Evolutionary conservation across 1,284 basidiomycete species (phyloP).

Genomic region (Pseudozyma hubeiensis): DNA sequence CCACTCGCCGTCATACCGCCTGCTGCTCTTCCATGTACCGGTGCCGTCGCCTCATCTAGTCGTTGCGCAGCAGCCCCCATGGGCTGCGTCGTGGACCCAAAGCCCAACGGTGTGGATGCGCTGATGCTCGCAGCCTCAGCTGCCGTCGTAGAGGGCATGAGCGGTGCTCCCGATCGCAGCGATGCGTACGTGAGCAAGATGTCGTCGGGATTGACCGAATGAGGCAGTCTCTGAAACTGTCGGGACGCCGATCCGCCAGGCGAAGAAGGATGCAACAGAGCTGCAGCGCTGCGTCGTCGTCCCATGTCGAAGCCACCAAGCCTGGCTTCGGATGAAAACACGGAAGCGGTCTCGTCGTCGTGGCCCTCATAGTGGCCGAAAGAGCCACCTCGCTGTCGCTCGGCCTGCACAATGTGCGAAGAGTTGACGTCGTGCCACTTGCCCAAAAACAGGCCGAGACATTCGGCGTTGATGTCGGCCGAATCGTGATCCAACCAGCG

Average conservation of each 20-base stretch:
- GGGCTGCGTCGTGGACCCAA: conserved; percentile 23
- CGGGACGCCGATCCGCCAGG: conserved; percentile 30
- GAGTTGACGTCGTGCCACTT: conserved; percentile 52
- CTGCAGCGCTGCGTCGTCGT: conserved; percentile 31
- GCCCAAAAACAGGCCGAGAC: conserved; percentile 70
- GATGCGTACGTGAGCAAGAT: conserved; percentile 52
- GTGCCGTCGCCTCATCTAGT: conserved; percentile 19
- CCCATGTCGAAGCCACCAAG: conserved; percentile 35
- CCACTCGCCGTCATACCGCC: conserved; percentile 32
- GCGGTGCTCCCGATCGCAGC: conserved; percentile 47
- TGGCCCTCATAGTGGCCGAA: conserved; percentile 12
- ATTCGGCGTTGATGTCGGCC: conserved; percentile 78
- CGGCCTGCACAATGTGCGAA: conserved; percentile 40
- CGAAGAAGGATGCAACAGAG: conserved; percentile 31
- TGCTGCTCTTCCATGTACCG: background rate
- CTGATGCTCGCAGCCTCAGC: conserved; percentile 12
- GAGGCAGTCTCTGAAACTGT: conserved; percentile 36
- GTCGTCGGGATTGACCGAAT: conserved; percentile 47
- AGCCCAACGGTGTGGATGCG: conserved; percentile 15
- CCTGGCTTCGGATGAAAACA: conserved; percentile 35
- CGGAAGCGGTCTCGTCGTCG: conserved; percentile 36
- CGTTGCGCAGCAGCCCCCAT: conserved; percentile 32
- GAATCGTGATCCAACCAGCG: conserved; percentile 79
- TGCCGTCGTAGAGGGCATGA: conserved; percentile 21
- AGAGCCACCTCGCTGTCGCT: conserved; percentile 30